phyloP scores from a whole-genome alignment of 2,329 filamentous ascomycete genomes.

The Colletotrichum spaethianum region DNA sequence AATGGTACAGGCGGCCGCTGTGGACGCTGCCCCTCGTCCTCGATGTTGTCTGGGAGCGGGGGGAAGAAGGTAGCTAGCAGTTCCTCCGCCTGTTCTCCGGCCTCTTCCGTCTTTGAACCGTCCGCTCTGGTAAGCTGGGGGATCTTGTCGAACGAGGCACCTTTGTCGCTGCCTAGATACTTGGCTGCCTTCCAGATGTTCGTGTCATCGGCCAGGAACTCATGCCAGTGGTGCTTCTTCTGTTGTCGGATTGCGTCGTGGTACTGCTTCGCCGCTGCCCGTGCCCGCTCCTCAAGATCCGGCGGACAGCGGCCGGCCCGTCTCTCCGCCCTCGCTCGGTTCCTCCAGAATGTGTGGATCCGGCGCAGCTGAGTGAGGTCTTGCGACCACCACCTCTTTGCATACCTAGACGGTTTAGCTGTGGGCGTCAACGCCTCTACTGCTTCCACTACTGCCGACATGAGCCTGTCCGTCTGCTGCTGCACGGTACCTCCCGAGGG shows the following conservation, averaged over 20 bases:
- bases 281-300: neutral
- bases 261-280: neutral
- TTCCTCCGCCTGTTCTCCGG: conserved; percentile 36
- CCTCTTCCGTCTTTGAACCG: conserved; percentile 38
- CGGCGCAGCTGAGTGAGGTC: conserved; percentile 48
- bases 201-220: conserved; percentile 28
- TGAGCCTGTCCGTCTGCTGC: conserved; percentile 24
- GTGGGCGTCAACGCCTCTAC: conserved; percentile 42
- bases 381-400: conserved; percentile 49
- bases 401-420: conserved; percentile 46
- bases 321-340: conserved; percentile 43
- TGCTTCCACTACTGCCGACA: conserved; percentile 12
- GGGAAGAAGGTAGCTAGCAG: neutral
- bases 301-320: neutral
- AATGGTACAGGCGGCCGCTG: neutral
- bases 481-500: conserved; percentile 43
- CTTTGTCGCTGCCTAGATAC: conserved; percentile 45
- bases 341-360: conserved; percentile 49
- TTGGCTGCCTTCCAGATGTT: conserved; percentile 50
- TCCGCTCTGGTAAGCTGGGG: conserved; percentile 44
- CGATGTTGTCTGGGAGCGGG: neutral
- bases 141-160: conserved; percentile 45
- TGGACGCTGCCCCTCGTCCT: neutral
- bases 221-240: neutral
- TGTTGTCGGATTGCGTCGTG: conserved; percentile 2